These are phyloP conservation scores for Fusarium sp. DNA, from an alignment of 2,329 filamentous ascomycete species.

Conservation along the genomic window DNA sequence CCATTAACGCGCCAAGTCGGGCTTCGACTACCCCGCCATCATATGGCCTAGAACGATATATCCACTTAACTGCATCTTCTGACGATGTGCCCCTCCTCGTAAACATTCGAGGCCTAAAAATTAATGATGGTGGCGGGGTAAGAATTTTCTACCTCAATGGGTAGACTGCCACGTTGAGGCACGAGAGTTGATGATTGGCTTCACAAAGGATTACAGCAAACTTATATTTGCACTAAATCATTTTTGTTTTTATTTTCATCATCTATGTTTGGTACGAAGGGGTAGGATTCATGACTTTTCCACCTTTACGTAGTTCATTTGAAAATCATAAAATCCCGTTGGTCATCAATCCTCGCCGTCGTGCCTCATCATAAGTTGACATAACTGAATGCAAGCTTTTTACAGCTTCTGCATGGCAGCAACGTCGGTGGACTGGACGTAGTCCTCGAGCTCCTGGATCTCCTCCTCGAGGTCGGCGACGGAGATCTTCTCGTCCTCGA, in stretches of 20 bases:
- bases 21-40: slow-evolving; percentile 43
- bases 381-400: slow-evolving; percentile 48
- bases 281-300: slow-evolving; percentile 41
- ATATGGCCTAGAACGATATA: slow-evolving; percentile 42
- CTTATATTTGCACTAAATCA: slow-evolving; percentile 4
- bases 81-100: slow-evolving; percentile 36
- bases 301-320: slow-evolving; percentile 43
- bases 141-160: neutral
- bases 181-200: neutral
- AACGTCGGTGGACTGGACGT: slow-evolving; percentile 94
- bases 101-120: neutral
- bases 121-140: slow-evolving; percentile 14
- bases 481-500: slow-evolving; percentile 97
- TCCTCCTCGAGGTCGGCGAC: slow-evolving; percentile 85
- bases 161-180: neutral
- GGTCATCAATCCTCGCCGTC: slow-evolving; percentile 48
- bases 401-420: slow-evolving; percentile 94
- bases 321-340: slow-evolving; percentile 38
- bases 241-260: slow-evolving; percentile 35
- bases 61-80: slow-evolving; percentile 16
- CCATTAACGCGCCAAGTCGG: slow-evolving; percentile 22
- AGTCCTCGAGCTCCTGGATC: slow-evolving; percentile 88
- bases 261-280: slow-evolving; percentile 43
- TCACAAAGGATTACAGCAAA: neutral
- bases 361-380: slow-evolving; percentile 48